Conservation (phyloP, 169 alveolate species). For the Eimeria sp. region DNA sequence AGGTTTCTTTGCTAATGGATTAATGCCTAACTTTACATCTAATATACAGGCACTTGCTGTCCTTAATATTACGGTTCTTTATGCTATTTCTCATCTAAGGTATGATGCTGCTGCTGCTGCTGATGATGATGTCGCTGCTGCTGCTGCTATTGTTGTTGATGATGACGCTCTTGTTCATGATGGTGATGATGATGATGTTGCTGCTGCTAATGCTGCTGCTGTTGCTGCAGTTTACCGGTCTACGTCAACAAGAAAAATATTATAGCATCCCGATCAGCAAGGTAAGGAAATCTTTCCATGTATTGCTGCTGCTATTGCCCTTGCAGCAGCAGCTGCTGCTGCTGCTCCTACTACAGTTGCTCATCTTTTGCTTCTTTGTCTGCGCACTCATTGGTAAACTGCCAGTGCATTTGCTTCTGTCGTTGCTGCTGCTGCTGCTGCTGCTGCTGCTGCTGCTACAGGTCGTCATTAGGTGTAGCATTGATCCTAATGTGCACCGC, state of each 20-base stretch:
- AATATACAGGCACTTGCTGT: neutral
- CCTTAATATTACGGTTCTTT: neutral
- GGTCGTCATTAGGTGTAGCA: constrained; percentile 22
- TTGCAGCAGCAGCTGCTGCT: constrained; percentile 25
- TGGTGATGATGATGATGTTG: too few relatives aligned
- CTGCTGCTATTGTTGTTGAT: neutral
- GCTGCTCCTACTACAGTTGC: constrained; percentile 1
- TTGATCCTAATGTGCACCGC: constrained; percentile 1
- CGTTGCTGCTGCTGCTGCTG: constrained; percentile 45
- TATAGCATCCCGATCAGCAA: constrained; percentile 7
- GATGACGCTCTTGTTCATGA: neutral
- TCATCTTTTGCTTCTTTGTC: neutral
- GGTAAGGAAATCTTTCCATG: neutral
- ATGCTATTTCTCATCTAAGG: constrained; percentile 3
- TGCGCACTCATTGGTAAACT: neutral
- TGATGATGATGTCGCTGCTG: too few relatives aligned
- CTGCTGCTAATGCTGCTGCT: neutral
- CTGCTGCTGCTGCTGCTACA: constrained; percentile 25
- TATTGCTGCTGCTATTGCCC: constrained; percentile 26
- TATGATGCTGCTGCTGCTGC: neutral
- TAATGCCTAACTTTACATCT: neutral
- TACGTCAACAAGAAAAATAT: neutral
- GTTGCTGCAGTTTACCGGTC: constrained; percentile 43
- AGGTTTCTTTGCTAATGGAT: neutral
- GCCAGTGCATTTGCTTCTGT: neutral